Percentiles rank a stretch among this genome's conserved stretches.
Evolutionary conservation across 257 asterid species (phyloP).

Genomic region (Gardenia jasminoides): DNA sequence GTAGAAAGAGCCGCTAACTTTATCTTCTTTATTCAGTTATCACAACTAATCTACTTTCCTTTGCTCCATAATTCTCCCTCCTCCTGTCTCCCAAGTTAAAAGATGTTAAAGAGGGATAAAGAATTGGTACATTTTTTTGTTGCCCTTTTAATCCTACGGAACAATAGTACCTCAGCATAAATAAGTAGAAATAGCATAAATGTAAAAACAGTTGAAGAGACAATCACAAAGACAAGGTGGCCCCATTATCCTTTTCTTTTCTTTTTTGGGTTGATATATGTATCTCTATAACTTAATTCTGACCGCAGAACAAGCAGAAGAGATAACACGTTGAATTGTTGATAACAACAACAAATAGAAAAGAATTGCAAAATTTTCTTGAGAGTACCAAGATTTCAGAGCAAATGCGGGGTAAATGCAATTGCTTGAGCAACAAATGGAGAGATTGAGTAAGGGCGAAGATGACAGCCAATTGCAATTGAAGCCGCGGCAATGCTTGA

Average conservation of each 20-base stretch:
- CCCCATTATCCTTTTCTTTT: background rate
- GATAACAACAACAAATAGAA: background rate
- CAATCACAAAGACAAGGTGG: background rate
- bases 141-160: too few species aligned
- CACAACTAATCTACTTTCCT: background rate
- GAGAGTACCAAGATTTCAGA: conserved; percentile 67
- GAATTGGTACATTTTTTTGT: too few species aligned
- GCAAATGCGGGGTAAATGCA: conserved; percentile 71
- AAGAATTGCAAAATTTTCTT: background rate
- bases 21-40: background rate
- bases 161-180: background rate
- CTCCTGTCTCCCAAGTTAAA: background rate
- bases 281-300: too few species aligned
- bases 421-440: conserved; percentile 55
- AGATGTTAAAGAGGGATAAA: too few species aligned
- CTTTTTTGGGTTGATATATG: too few species aligned
- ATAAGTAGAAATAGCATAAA: background rate
- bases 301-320: too few species aligned
- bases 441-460: conserved; percentile 66
- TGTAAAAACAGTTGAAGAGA: background rate
- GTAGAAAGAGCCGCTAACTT: background rate
- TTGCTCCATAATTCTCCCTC: background rate
- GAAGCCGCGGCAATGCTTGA: conserved; percentile 63
- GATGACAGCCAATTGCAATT: conserved; percentile 64
- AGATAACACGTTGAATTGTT: too few species aligned